phyloP scores from a whole-genome alignment of 2,329 filamentous ascomycete genomes.

The Fusarium sp. region DNA sequence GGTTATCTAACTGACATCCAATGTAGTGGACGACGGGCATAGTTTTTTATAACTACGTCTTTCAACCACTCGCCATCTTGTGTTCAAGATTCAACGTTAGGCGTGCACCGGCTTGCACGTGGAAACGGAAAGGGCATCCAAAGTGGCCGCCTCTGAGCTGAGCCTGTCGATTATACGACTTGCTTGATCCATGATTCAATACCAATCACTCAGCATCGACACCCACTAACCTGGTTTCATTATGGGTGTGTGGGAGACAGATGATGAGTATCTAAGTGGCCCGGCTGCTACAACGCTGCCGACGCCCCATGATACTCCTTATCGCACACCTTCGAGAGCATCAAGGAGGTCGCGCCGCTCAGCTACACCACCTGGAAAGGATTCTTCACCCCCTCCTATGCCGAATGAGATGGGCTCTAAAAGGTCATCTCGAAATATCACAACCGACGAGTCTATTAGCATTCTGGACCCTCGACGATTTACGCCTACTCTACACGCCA shows the following conservation, averaged over 20 bases:
- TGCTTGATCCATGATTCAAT: neutral
- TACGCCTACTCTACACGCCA: slow-evolving; percentile 94
- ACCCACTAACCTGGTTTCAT: slow-evolving; percentile 27
- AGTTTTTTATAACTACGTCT: slow-evolving; percentile 11
- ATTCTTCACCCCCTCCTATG: slow-evolving; percentile 66
- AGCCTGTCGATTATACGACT: neutral
- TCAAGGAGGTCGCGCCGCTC: slow-evolving; percentile 72
- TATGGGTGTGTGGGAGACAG: slow-evolving; percentile 69
- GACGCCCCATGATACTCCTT: slow-evolving; percentile 75
- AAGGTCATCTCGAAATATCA: slow-evolving; percentile 65
- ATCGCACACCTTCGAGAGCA: slow-evolving; percentile 73
- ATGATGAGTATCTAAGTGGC: slow-evolving; percentile 66
- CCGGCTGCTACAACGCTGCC: slow-evolving; percentile 69
- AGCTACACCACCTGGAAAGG: slow-evolving; percentile 67
- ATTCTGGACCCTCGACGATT: slow-evolving; percentile 90
- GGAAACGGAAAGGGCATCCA: slow-evolving; percentile 5
- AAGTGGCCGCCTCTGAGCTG: neutral
- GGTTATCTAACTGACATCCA: slow-evolving; percentile 3
- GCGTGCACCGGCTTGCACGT: slow-evolving; percentile 34
- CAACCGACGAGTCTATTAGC: slow-evolving; percentile 73
- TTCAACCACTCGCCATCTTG: slow-evolving; percentile 10
- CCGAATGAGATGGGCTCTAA: slow-evolving; percentile 57
- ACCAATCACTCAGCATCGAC: neutral
- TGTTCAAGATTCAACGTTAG: slow-evolving; percentile 10
- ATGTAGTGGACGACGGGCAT: slow-evolving; percentile 2